phyloP scores from a whole-genome alignment of 495 filamentous ascomycete species.

The Terfezia boudieri region DNA sequence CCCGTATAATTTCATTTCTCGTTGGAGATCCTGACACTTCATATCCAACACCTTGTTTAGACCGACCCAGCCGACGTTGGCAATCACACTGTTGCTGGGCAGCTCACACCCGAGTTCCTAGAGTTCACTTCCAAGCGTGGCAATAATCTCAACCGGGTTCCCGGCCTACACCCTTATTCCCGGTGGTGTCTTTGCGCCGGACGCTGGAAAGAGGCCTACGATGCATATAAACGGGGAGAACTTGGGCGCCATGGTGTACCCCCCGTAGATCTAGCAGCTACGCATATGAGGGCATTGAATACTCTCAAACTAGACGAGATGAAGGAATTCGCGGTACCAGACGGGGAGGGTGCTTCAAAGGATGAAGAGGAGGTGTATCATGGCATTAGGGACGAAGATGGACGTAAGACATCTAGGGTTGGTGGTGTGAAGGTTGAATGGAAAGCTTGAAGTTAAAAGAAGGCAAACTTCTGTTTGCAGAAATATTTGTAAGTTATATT shows the following conservation, averaged over 20 bases:
- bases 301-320: slow-evolving; percentile 25
- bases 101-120: slow-evolving; percentile 37
- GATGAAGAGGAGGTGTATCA: neutral
- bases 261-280: slow-evolving; percentile 26
- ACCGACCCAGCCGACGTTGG: slow-evolving; percentile 19
- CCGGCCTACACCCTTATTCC: slow-evolving; percentile 31
- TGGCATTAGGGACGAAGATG: neutral
- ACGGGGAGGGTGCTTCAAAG: neutral
- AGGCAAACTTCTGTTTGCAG: too few relatives aligned
- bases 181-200: slow-evolving; percentile 37
- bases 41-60: neutral
- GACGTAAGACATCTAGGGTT: too few relatives aligned
- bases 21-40: neutral
- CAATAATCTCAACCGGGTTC: slow-evolving; percentile 30
- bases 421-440: too few relatives aligned
- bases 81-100: slow-evolving; percentile 30
- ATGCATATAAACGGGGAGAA: slow-evolving; percentile 21
- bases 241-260: slow-evolving; percentile 18
- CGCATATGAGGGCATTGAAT: slow-evolving; percentile 27
- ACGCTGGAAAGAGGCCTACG: slow-evolving; percentile 31
- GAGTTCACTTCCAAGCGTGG: slow-evolving; percentile 33
- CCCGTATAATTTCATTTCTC: slow-evolving; percentile 10
- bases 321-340: slow-evolving; percentile 23
- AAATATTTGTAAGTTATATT: too few relatives aligned
- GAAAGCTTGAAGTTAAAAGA: too few relatives aligned